Conservation (phyloP, 176 grass and related monocot genomes). For the Oryza longistaminata region DNA sequence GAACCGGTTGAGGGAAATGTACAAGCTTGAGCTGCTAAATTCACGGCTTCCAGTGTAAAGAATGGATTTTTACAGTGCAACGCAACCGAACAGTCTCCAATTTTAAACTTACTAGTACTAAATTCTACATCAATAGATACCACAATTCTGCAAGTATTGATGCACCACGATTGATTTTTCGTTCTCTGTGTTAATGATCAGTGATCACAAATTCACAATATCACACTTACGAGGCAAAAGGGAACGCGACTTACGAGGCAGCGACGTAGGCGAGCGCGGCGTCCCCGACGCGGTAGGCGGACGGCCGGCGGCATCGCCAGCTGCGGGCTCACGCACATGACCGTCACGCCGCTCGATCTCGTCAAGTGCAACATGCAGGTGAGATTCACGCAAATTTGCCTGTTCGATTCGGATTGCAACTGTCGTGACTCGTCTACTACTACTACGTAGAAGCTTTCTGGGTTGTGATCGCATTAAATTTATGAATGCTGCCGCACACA, state of each 20-base stretch:
- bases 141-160: not conserved
- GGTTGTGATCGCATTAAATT: not conserved
- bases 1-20: not conserved
- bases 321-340: constrained; percentile 86
- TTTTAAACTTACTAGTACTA: not conserved
- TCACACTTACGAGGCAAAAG: no score
- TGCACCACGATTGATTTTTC: not conserved
- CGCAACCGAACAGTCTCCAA: not conserved
- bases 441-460: not conserved
- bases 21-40: not conserved
- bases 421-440: not conserved
- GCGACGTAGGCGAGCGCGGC: constrained; percentile 35
- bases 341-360: constrained; percentile 88
- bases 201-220: no score
- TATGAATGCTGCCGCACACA: not conserved
- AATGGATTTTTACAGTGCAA: not conserved
- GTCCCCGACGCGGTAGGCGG: constrained; percentile 52
- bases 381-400: not conserved
- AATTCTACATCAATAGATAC: not conserved
- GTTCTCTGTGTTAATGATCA: no score
- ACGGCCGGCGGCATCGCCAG: constrained; percentile 74
- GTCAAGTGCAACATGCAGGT: constrained; percentile 99
- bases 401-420: not conserved
- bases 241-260: constrained; percentile 30
- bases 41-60: not conserved